phyloP scores from a whole-genome alignment of 2,329 filamentous ascomycete species.

The Penicillium hordei region DNA sequence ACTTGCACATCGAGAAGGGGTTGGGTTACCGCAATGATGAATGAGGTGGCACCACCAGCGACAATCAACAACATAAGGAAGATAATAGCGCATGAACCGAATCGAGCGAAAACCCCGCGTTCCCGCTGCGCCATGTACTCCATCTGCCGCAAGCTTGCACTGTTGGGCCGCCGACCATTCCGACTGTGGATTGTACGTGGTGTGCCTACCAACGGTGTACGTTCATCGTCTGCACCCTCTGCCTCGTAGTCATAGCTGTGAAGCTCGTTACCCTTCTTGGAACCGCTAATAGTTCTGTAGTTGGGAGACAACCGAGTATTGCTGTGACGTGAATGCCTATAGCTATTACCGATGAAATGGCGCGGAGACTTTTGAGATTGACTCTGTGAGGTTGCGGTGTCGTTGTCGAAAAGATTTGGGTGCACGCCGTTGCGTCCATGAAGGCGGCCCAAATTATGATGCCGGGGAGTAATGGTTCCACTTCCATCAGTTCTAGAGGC shows the following conservation, averaged over 20 bases:
- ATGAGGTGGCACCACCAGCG: constrained; percentile 79
- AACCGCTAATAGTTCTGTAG: constrained; percentile 45
- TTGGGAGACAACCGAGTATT: constrained; percentile 63
- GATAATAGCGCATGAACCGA: constrained; percentile 85
- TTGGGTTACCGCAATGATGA: constrained; percentile 89
- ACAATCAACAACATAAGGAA: constrained; percentile 77
- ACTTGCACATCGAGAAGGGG: constrained; percentile 78
- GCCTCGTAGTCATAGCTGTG: constrained; percentile 80
- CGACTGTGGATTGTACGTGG: constrained; percentile 61
- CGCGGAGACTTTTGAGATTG: constrained; percentile 66
- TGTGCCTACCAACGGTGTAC: constrained; percentile 73
- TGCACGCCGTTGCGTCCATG: constrained; percentile 71
- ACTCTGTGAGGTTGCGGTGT: constrained; percentile 62
- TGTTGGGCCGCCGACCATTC: constrained; percentile 54
- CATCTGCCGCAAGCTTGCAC: constrained; percentile 63
- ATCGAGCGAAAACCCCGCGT: constrained; percentile 66
- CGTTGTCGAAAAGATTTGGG: constrained; percentile 71
- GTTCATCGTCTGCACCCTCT: constrained; percentile 79
- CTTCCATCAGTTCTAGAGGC: constrained; percentile 59
- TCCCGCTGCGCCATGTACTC: constrained; percentile 70
- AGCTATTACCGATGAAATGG: constrained; percentile 51
- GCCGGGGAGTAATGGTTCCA: constrained; percentile 61
- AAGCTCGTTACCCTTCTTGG: constrained; percentile 61
- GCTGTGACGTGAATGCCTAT: constrained; percentile 66
- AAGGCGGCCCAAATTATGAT: constrained; percentile 72